A percentile compares a stretch with the other conserved stretches of the same genome.
Evolutionary conservation across 192 early-diverging fungal genomes (phyloP).

Genomic region (Neocallimastix lanati): DNA sequence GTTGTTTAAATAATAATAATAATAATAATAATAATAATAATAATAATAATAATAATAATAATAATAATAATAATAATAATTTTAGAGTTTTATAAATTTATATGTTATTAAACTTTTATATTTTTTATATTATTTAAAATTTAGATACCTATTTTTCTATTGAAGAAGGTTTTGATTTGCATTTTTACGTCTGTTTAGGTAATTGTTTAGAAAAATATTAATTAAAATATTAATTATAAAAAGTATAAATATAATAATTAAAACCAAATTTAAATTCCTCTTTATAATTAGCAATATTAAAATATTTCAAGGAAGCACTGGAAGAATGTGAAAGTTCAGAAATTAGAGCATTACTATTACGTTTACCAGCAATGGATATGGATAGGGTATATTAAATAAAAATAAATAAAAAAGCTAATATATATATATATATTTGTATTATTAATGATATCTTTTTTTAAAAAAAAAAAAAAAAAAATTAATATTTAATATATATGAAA

Average conservation of each 20-base stretch:
- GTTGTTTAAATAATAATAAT: too few relatives aligned
- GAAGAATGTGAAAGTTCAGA: conserved; percentile 85
- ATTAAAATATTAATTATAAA: background rate
- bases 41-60: too few relatives aligned
- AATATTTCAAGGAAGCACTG: conserved; percentile 50
- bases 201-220: background rate
- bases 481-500: too few relatives aligned
- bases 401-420: too few relatives aligned
- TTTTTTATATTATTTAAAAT: background rate
- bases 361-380: conserved; percentile 40
- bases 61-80: too few relatives aligned
- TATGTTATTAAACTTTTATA: too few relatives aligned
- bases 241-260: background rate
- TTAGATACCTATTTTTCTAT: conserved; percentile 72
- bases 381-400: conserved; percentile 6
- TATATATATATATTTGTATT: too few relatives aligned
- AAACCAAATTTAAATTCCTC: background rate
- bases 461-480: too few relatives aligned
- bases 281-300: conserved; percentile 43
- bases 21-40: too few relatives aligned
- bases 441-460: too few relatives aligned
- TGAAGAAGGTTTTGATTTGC: conserved; percentile 52
- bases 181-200: conserved; percentile 69
- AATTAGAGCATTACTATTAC: conserved; percentile 61
- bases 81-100: too few relatives aligned